Evolutionary conservation across 2,329 filamentous ascomycete genomes (phyloP), one percentile per base, ranked within the genome.

Genomic region (Pseudogymnoascus sp.): DNA sequence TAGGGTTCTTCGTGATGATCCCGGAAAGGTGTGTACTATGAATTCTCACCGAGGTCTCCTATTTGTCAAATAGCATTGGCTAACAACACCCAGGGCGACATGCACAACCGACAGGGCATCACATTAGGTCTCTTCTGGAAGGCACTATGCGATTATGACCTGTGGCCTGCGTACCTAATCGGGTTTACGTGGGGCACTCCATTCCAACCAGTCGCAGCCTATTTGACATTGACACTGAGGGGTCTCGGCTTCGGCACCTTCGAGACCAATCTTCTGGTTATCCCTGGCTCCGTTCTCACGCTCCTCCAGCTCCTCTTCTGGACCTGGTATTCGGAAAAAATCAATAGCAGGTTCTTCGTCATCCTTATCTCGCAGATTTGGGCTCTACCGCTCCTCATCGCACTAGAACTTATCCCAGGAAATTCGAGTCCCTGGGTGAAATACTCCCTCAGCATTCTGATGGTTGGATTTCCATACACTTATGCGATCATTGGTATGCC

Each of bases 31-130:
- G 23, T 14, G 48, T 54, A 31, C 14, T 75, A 39, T 74, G 4
- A 54, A 57, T 34, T 19, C 4, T 13, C 48, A 79, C 80, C 0
- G 75, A 80, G 13, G 79, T 75, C 8, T 73, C 81, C 66, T 78
- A 76, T 84, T 65, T 71, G 83, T 14, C 73, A 79, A 65, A 79
- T 80, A 69, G 83, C 80, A 0, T 80, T 78, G 65, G 65, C 84
- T 4, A 82, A 79, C n/a, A 81, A 84, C 67, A 74, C 77, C 39
- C 66, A 80, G 51, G 79, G 77, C 28, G 79, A 80, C 61, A 85
- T 87, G 82, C 83, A 86, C 72, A 86, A 86, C 68, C 79, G 84
- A 4, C 76, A 86, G 70, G 79, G 80, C 0, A 80, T 87, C 37
- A 82, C 81, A 0, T 77, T 75, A 8, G 76, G 71, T 54, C 73